These are phyloP conservation scores for Glebionis coronaria DNA, from an alignment of 129 eudicot species.

Conservation along the genomic window DNA sequence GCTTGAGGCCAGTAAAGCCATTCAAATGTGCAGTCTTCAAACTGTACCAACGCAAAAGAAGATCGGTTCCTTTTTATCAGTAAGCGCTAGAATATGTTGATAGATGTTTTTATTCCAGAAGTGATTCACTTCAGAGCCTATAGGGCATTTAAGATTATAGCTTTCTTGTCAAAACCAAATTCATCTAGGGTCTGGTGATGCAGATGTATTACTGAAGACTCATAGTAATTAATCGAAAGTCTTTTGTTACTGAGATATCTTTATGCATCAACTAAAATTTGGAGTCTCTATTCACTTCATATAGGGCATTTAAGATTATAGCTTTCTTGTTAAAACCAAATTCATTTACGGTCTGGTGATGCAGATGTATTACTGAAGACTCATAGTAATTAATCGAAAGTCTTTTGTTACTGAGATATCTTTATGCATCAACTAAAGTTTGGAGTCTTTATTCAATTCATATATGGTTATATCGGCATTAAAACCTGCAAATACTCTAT, in stretches of 20 bases:
- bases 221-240: background rate
- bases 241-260: background rate
- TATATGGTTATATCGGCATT: background rate
- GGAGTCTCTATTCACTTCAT: background rate
- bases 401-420: background rate
- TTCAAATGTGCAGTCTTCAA: slow-evolving; percentile 38
- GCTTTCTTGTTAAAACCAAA: slow-evolving; percentile 1
- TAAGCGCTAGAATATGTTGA: background rate
- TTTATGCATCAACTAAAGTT: too few relatives aligned
- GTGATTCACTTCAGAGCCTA: background rate
- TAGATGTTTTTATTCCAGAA: too few relatives aligned
- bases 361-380: background rate
- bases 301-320: background rate
- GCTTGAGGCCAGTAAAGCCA: slow-evolving; percentile 86
- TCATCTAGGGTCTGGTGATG: background rate
- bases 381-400: background rate
- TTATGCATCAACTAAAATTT: too few relatives aligned
- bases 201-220: background rate
- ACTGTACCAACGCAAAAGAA: slow-evolving; percentile 35
- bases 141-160: background rate
- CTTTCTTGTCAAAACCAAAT: slow-evolving; percentile 4
- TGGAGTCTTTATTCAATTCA: background rate
- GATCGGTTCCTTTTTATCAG: background rate
- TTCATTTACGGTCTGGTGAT: background rate
- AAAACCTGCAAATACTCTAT: background rate